phyloP scores from a whole-genome alignment of 73 alveolate species.

The Paramecium biaurelia region DNA sequence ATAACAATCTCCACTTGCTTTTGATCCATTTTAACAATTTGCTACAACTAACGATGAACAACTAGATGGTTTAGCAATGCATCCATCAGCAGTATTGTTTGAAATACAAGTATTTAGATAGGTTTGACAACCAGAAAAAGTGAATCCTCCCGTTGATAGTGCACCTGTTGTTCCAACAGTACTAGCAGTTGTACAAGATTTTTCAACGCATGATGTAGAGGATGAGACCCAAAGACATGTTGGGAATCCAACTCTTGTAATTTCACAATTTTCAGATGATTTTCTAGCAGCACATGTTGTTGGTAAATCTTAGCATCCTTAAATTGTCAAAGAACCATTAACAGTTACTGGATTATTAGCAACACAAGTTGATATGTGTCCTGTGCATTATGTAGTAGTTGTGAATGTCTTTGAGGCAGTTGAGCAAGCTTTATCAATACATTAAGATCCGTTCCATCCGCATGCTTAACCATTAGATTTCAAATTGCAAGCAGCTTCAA shows the following conservation, averaged over 20 bases:
- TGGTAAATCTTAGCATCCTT: background rate
- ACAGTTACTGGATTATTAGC: background rate
- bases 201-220: background rate
- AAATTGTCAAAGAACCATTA: background rate
- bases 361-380: background rate
- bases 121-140: background rate
- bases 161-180: background rate
- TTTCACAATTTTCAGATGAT: background rate
- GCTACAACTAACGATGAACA: background rate
- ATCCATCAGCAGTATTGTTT: background rate
- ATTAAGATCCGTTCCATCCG: slow-evolving; percentile 40
- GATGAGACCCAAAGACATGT: background rate
- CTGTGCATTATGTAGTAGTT: background rate
- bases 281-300: background rate
- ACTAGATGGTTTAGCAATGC: background rate
- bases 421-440: background rate
- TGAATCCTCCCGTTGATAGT: background rate
- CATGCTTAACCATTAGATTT: background rate
- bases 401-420: background rate
- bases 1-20: background rate
- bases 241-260: background rate
- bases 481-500: background rate
- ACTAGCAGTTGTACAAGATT: background rate
- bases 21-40: background rate
- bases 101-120: background rate